Base-by-base conservation (phyloP, 139 green algal genomes). In the Ettlia oleoabundans region DNA sequence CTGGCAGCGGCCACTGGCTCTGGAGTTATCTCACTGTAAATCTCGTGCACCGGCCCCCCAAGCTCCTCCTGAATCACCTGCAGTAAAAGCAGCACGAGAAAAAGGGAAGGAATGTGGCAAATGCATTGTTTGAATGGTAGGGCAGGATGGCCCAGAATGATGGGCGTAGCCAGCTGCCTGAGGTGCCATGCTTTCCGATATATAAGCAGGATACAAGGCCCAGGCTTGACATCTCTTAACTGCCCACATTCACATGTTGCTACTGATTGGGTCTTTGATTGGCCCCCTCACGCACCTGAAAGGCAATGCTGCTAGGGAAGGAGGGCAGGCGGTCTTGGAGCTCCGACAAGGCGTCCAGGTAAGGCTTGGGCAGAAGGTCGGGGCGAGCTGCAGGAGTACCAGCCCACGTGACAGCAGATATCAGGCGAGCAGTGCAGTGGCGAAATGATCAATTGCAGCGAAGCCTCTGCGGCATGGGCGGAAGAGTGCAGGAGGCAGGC, bases 61-160 rank as follows among this genome's bases (percentile, higher is more conserved):
- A 98, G 91, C 84, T 98, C 93, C 82, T 97, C 90, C 84, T 97
- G 91, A 18, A 98, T 95, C 65, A 98, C 80, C 69, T 81, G 75
- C 58, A 10, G 3, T 24, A 24, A 21, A 74, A 9, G 15, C 4
- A 32, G 41, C 22, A 52, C 7, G 13, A 55, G 22, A 35, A 74
- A 32, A 41, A 9, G 42, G 35, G 65, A 15, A 73, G 15, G 33
- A 10, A 24, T 58, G 47, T 58, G 10, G 47, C 47, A 58, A n/a
- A n/a, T n/a, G n/a, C n/a, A n/a, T n/a, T n/a, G n/a, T n/a, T n/a
- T n/a, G n/a, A n/a, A n/a, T n/a, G n/a, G n/a, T n/a, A n/a, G n/a
- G n/a, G n/a, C n/a, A n/a, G n/a, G n/a, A n/a, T n/a, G n/a, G n/a
- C n/a, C n/a, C n/a, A n/a, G n/a, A n/a, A n/a, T n/a, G n/a, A n/a